Base-by-base conservation (phyloP, 2,329 filamentous ascomycete species). In the Scedosporium minutisporum region DNA sequence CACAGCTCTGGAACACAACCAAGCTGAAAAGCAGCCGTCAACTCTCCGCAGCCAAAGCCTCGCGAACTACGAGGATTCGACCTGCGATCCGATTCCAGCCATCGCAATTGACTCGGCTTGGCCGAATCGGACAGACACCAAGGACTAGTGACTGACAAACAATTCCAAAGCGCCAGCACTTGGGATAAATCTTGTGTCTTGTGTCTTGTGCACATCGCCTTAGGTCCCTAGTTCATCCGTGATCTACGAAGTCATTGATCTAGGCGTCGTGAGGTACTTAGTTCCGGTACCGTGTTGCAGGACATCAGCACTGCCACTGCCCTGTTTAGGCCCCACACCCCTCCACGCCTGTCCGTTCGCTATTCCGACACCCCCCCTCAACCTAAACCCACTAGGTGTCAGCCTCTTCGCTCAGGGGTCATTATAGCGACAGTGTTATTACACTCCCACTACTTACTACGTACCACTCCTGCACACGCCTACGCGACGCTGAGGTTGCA, bases 291-390 rank as follows among this genome's bases (percentile, higher is more conserved):
- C 25, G 59, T 33, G 25, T 44, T 61, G 59, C 59, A 61, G 44
- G 44, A 51, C 27, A 38, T 53, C 27, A 48, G 58, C 58, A 60
- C 58, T 42, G 57, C 38, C 58, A 60, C 58, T 61, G 59, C 59
- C 59, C 46, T 61, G 59, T 29, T 61, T 3, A 33, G 6, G 16
- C 59, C 42, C 59, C 42, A 51, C 59, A 46, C 18, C 23, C 48
- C 29, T 21, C 23, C 25, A 33, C 25, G 23, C 23, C 25, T 23
- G 33, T 38, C 44, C 44, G 51, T 14, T 16, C 23, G 51, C 12
- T 51, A 61, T 14, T 29, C 46, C 27, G 9, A 53, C 44, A 38
- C 59, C 25, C 23, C 41, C 44, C 25, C 29, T 23, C 6, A 23
- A 55, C 12, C 51, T 27, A 14, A 55, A 55, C 6, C 51, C 21